Conservation (phyloP, 495 filamentous ascomycete genomes). For the Endocarpon pusillum region DNA sequence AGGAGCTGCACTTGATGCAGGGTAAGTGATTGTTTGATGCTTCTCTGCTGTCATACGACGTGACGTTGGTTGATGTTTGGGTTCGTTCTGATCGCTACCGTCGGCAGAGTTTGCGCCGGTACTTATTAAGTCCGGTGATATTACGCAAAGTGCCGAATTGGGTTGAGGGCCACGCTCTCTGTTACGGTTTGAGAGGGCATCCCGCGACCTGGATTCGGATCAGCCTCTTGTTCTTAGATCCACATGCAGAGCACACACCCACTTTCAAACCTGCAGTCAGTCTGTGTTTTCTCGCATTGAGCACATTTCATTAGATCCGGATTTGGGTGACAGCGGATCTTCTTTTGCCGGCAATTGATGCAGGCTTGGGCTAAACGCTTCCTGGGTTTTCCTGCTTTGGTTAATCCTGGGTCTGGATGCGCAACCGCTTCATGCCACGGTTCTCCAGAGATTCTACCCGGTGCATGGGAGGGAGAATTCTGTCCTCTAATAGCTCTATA, state of each 20-base stretch:
- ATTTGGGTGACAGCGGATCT: slow-evolving; percentile 89
- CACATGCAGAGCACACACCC: slow-evolving; percentile 42
- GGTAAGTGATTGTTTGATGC: too few species aligned
- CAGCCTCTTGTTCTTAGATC: slow-evolving; percentile 1
- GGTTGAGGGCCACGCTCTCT: not conserved
- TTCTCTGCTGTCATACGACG: too few species aligned
- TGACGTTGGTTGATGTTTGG: too few species aligned
- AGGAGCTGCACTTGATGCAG: too few species aligned
- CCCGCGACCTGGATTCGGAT: not conserved
- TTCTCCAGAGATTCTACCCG: too few species aligned
- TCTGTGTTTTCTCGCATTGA: slow-evolving; percentile 79
- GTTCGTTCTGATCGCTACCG: too few species aligned
- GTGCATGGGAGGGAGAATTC: too few species aligned
- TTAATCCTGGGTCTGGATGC: too few species aligned
- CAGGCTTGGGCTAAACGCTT: slow-evolving; percentile 83
- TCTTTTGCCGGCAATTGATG: slow-evolving; percentile 83
- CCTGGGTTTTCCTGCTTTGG: slow-evolving; percentile 79
- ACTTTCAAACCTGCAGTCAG: slow-evolving; percentile 71
- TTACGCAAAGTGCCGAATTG: not conserved
- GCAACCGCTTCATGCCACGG: too few species aligned
- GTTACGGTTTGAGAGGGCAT: not conserved
- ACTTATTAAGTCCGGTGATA: not conserved
- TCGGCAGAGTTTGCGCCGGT: not conserved
- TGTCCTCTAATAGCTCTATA: too few species aligned
- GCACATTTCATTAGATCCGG: slow-evolving; percentile 68